Evolutionary conservation across 169 alveolate genomes (phyloP), one percentile per base, ranked within the genome.

Genomic region (Eimeria acervulina): DNA sequence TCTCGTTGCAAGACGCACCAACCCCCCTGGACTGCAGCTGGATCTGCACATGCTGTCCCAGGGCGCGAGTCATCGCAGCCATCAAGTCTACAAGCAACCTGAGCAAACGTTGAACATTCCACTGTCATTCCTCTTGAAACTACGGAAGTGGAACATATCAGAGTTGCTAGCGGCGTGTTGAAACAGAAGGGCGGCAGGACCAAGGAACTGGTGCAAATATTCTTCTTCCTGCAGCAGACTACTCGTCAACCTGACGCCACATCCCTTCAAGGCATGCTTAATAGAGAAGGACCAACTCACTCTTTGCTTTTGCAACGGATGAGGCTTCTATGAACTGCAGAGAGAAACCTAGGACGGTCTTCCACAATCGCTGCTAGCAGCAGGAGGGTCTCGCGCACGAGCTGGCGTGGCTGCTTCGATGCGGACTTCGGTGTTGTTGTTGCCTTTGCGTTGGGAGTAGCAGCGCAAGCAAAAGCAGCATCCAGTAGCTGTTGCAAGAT

Each of bases 281-380:
- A 7, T 51, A 47, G 7, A 21, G 40, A 13, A 2, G 40, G 23
- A 44, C 13, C 26, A 28, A 23, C 93, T 5, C 61, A 87, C 93
- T 87, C 93, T 12, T 61, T 87, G 93, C 61, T 87, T 33, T 87
- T 87, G 93, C 93, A 87, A 21, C 93, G 93, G 59, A 87, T 87
- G 28, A 87, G 93, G 63, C 93, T 87, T 33, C 93, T 59, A 42
- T 87, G 93, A 59, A 87, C 93, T 21, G 93, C 83, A 38, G 93
- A 87, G 13, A 87, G 83, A 21, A 87, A 87, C 63, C 81, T 33
- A 61, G 81, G 93, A 23, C 93, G 93, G 63, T 87, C 93, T 40
- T 87, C 83, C 47, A 52, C 93, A 87, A 87, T 61, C 26, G 93
- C 93, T 87, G 93, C 93, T 61, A 87, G 93, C 93, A 87, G 59